Percentiles rank a stretch among this genome's conserved stretches.
phyloP scores from a whole-genome alignment of 768 basidiomycete genomes.

The Artomyces pyxidatus region DNA sequence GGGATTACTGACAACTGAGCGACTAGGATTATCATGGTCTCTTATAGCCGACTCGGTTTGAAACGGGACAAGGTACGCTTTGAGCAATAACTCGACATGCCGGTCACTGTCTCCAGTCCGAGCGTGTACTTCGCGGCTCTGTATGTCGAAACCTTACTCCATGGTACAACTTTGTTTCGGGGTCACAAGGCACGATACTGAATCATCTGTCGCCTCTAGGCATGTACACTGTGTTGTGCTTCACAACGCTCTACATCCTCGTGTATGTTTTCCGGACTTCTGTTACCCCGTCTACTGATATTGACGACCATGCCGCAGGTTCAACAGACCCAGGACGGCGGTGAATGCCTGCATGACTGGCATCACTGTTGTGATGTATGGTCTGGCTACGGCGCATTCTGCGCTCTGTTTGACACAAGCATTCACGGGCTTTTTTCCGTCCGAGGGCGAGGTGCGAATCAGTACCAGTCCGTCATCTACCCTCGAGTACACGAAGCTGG shows the following conservation, averaged over 20 bases:
- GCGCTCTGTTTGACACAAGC: background rate
- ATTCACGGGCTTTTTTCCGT: background rate
- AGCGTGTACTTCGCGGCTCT: background rate
- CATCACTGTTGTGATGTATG: background rate
- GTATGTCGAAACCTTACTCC: background rate
- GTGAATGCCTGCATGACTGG: background rate
- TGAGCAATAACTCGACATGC: background rate
- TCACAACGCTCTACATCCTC: background rate
- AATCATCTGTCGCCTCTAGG: background rate
- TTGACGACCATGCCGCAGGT: no score
- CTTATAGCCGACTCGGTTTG: no score
- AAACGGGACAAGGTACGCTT: background rate
- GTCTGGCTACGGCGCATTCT: background rate
- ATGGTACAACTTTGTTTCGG: no score
- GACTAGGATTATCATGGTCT: no score
- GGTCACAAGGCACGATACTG: no score
- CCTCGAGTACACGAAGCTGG: background rate
- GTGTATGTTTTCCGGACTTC: background rate
- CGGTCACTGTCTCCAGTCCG: background rate
- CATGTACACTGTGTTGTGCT: background rate
- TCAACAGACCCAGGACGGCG: background rate
- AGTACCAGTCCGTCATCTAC: background rate
- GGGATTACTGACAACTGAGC: no score
- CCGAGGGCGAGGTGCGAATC: background rate
- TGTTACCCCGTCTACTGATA: background rate